Evolutionary conservation across 208 protist genomes (phyloP), one percentile per base, ranked within the genome.

Genomic region (Crithidia brevicula): DNA sequence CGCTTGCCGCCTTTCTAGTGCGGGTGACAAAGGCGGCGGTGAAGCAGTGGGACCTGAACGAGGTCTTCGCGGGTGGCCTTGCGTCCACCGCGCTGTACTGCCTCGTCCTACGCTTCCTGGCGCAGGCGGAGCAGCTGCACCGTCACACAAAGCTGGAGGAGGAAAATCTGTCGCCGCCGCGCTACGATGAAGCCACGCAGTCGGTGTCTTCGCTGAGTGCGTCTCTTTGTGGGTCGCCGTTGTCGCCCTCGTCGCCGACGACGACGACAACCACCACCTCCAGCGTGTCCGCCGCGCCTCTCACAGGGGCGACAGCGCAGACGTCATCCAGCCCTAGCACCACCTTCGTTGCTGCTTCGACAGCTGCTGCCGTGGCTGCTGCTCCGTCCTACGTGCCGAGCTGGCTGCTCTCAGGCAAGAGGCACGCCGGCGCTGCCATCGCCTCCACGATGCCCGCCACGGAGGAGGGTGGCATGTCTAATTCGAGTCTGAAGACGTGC

Each of bases 11-110:
- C 38, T 66, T 81, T 49, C 66, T 92, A 3, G 85, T 88, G 58
- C 34, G 85, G 10, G 25, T 85, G 43, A 92, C 86, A 46, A 92
- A 92, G 67, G 72, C 80, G 0, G 74, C 74, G 40, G 72, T 92
- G 38, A 61, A 58, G 36, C 82, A 92, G 63, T 92, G 86, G 82
- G 73, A 66, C 9, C 56, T 88, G 38, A 81, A 86, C 66, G 71
- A 67, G 13, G 58, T 83, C n/a, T 86, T 83, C 51, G 60, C 58
- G 4, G 86, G 85, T 9, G 86, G 86, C 5, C 51, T 88, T 38
- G 75, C 77, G 34, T 86, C 82, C 23, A 88, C 82, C 1, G 80
- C 82, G 34, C 58, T 92, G 9, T 92, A 92, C 72, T 74, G 54
- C 56, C 72, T 92, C 18, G 82, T 85, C 10, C 67, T 72, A 30